Evolutionary conservation across 2,329 filamentous ascomycete genomes (phyloP), one percentile per base, ranked within the genome.

Genomic region (Sclerotinia minor): DNA sequence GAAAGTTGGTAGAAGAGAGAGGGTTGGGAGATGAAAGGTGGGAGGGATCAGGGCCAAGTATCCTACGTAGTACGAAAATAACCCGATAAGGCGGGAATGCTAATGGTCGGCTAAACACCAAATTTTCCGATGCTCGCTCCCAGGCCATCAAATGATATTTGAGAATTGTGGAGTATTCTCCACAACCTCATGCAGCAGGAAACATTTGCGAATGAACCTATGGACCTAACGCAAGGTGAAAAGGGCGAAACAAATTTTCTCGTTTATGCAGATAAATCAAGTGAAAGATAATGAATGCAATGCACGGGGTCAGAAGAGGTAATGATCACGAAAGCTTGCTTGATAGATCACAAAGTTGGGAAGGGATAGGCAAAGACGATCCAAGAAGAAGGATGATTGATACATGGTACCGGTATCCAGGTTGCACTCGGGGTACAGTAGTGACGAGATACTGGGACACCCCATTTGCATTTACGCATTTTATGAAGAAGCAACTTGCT

Each of bases 401-500:
- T 32, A 32, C 21, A 38, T 13, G 11, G 38, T 38, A 38, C 38
- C 13, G 38, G 32, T 35, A 19, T 65, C 38, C 50, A 47, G 52
- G 7, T 50, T 19, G 29, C 32, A 38, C 45, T 38, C 45, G 45
- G 29, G 29, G 45, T 19, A 61, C 45, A 38, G 26, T 44, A 15
- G 44, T 21, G n/a, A 21, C 38, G 38, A 57, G 58, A 61, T 49
- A 49, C 38, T 26, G 45, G 15, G 45, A 21, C 29, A 26, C 58
- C 44, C 58, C 44, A 32, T 49, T 50, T 13, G 45, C 44, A 59
- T 59, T 58, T 58, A 21, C 45, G 32, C 49, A 49, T 32, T 45
- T 61, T 41, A 61, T 50, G 32, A 66, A 32, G 64, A 66, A 66
- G 55, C 64, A 52, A 76, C 72, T 74, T 85, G 82, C 68, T 77